Evolutionary conservation across 768 basidiomycete species (phyloP).

Genomic region (Suillus alpinus): DNA sequence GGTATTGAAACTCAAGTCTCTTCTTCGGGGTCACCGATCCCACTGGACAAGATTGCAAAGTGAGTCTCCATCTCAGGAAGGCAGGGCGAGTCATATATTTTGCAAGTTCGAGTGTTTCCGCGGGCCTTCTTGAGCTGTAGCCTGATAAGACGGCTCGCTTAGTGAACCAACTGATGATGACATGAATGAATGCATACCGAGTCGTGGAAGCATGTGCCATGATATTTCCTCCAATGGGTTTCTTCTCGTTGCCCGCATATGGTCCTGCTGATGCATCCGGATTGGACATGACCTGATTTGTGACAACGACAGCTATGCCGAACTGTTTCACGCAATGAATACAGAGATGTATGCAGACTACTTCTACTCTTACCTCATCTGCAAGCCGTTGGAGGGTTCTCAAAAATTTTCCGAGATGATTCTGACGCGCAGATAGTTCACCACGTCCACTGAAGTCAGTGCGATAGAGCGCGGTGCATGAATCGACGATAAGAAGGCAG

Average conservation of each 20-base stretch:
- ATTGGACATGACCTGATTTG: slow-evolving; percentile 99
- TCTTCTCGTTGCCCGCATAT: slow-evolving; percentile 89
- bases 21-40: slow-evolving; percentile 94
- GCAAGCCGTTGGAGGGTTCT: slow-evolving; percentile 90
- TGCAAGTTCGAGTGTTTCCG: slow-evolving; percentile 89
- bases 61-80: slow-evolving; percentile 94
- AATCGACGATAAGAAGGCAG: slow-evolving; percentile 94
- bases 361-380: slow-evolving; percentile 71
- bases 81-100: slow-evolving; percentile 97
- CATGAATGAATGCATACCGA: slow-evolving; percentile 47
- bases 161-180: neutral
- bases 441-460: slow-evolving; percentile 96
- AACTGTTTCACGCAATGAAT: slow-evolving; percentile 52
- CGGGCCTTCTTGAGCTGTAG: slow-evolving; percentile 91
- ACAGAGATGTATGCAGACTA: slow-evolving; percentile 4
- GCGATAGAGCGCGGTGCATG: slow-evolving; percentile 91
- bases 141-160: slow-evolving; percentile 36
- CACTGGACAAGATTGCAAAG: slow-evolving; percentile 88
- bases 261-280: slow-evolving; percentile 92
- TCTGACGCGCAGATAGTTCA: slow-evolving; percentile 92
- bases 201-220: slow-evolving; percentile 99
- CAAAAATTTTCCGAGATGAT: slow-evolving; percentile 93
- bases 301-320: slow-evolving; percentile 95
- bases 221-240: slow-evolving; percentile 98
- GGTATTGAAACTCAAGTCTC: slow-evolving; percentile 44